Evolutionary conservation across 1,284 basidiomycete species (phyloP).

Genomic region (Puccinia polysora): DNA sequence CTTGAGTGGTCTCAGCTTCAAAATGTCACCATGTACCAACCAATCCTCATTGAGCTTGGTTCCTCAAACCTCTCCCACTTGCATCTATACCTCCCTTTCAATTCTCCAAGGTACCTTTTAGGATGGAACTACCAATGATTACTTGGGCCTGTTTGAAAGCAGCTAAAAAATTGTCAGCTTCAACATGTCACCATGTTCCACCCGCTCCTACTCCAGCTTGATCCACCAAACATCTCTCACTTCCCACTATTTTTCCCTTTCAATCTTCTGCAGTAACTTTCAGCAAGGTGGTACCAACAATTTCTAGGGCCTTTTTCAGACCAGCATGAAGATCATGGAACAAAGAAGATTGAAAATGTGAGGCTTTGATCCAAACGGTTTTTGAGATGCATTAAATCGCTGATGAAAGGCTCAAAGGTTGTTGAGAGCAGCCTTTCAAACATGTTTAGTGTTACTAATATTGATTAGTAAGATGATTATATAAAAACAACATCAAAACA

Average conservation of each 20-base stretch:
- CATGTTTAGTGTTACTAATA: slow-evolving; percentile 14
- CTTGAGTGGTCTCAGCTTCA: too few relatives aligned
- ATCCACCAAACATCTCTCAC: too few relatives aligned
- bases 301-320: slow-evolving; percentile 21
- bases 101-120: too few relatives aligned
- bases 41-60: too few relatives aligned
- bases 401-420: slow-evolving; percentile 35
- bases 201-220: too few relatives aligned
- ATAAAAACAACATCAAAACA: slow-evolving; percentile 38
- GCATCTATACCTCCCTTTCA: too few relatives aligned
- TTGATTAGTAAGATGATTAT: slow-evolving; percentile 34
- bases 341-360: neutral
- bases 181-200: too few relatives aligned
- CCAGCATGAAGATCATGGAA: slow-evolving; percentile 1
- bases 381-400: neutral
- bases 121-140: too few relatives aligned
- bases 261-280: slow-evolving; percentile 26
- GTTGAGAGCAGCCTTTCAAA: slow-evolving; percentile 29
- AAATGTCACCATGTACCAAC: too few relatives aligned
- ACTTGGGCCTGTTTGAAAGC: too few relatives aligned
- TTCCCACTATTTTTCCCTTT: slow-evolving; percentile 38
- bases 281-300: slow-evolving; percentile 32
- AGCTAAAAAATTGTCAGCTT: too few relatives aligned
- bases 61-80: too few relatives aligned
- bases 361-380: neutral